phyloP scores from a whole-genome alignment of 2,329 filamentous ascomycete genomes.

The Leptographium flavum region DNA sequence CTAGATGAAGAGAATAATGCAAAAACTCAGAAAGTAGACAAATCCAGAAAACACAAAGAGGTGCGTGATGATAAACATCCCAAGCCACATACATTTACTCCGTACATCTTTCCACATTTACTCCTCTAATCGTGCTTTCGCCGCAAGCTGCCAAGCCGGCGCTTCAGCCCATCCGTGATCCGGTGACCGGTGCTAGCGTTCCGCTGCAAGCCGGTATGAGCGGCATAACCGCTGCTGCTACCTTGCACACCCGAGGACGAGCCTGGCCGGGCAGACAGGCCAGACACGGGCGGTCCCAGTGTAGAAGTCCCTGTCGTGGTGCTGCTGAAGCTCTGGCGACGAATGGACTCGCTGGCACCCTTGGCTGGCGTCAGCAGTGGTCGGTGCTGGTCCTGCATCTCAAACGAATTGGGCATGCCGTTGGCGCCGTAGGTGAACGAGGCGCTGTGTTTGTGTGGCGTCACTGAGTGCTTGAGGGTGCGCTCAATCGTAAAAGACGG shows the following conservation, averaged over 20 bases:
- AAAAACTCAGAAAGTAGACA: background rate
- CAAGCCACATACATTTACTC: background rate
- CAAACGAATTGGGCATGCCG: too few relatives aligned
- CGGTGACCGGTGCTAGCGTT: conserved; percentile 28
- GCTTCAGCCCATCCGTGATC: conserved; percentile 36
- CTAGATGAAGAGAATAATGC: background rate
- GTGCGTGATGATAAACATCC: background rate
- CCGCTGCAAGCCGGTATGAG: conserved; percentile 18
- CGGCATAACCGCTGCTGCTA: conserved; percentile 7
- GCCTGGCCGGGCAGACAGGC: background rate
- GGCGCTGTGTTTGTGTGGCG: conserved; percentile 2
- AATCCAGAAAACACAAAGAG: background rate
- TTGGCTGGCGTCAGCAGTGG: conserved; percentile 9
- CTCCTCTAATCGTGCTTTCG: conserved; percentile 23
- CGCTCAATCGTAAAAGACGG: conserved; percentile 59
- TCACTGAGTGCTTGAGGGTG: conserved; percentile 46
- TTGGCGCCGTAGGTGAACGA: conserved; percentile 11
- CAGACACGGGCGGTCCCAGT: background rate
- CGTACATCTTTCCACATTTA: background rate
- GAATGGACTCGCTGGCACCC: conserved; percentile 15
- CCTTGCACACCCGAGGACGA: background rate
- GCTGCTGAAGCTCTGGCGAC: conserved; percentile 31
- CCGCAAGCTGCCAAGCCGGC: conserved; percentile 37
- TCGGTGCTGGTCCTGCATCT: conserved; percentile 1
- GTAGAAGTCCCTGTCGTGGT: conserved; percentile 11